Evolutionary conservation across 192 early-diverging fungal genomes (phyloP), one percentile per base, ranked within the genome.

Genomic region (Kickxella alabastrina): DNA sequence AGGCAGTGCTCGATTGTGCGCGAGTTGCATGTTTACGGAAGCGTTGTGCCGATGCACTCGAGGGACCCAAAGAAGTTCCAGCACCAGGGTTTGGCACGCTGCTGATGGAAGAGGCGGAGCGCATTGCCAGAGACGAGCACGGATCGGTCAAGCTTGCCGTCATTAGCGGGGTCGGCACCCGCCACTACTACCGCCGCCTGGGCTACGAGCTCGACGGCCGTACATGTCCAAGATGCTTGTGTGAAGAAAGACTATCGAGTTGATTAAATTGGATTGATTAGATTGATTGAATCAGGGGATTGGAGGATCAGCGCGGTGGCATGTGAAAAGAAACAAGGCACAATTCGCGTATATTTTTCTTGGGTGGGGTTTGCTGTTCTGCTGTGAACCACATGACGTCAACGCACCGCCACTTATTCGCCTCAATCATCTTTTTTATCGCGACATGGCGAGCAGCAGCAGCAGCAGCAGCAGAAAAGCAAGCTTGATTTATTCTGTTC

Each of bases 61-160:
- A 82, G 97, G 23, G 93, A 99, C 43, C 97, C 97, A 17, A 95
- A 87, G 6, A 95, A 94, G 75, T 99, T 99, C 82, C 97, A 99
- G 78, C 97, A 99, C 72, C 97, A 93, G 73, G 97, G 97, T 99
- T 93, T 62, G 97, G 97, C 27, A 96, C 95, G 2, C 65, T 99
- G 69, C 62, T 99, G 47, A 99, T 99, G 97, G 97, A 99, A 54
- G 97, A 99, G 71, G 97, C 97, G 1, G 97, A 97, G 79, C 66
- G 97, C 19, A 99, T 99, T 75, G 93, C 97, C 10, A 77, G 89
- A 36, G 93, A 98, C 44, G 97, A 99, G 70, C 97, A 99, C 61
- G 91, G 90, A 22, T 91, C 87, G 62, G 82, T 85, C 34, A 99
- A 99, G 65, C 58, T 99, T 35, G 87, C 89, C 10, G 95, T 99